Base-by-base conservation (phyloP, 805 yeast genomes). In the Candida yuanshanica region DNA sequence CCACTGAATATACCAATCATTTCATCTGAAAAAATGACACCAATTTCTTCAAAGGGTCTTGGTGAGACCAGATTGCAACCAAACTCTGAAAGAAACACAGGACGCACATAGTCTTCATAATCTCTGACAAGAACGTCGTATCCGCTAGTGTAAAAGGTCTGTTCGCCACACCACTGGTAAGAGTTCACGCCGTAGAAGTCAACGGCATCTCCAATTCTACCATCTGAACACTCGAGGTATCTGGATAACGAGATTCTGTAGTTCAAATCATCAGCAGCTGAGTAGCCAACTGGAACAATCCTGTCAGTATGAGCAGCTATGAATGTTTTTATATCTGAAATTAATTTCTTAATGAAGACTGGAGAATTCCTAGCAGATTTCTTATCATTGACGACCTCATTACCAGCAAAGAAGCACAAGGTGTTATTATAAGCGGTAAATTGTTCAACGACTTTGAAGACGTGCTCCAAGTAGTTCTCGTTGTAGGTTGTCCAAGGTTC, bases 81-180 rank as follows among this genome's bases (percentile, higher is more conserved):
- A 64, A 79, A 88, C 66, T 91, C 98, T 1, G 96, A 87, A 39
- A 91, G 75, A 59, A 91, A 84, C 0, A 91, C 75, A 1, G 98
- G 98, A 42, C 79, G 75, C 2, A 83, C 60, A 57, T 74, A 87
- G 26, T 75, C 74, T 18, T 64, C 57, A 57, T 88, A 90, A 46
- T 86, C 95, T 24, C 70, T 69, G 8, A 85, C 84, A 24, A 91
- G 73, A n/a, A 65, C 54, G 46, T 74, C 70, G 52, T 81, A 83
- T 0, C 96, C 97, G 51, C 95, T 83, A 2, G 86, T 70, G 45
- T 77, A 66, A 58, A 88, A 80, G 0, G 93, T 83, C 60, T 88
- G 96, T 36, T 78, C 75, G 3, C 98, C 98, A 69, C 98, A 93
- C 98, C 98, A 91, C 48, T 89, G 86, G 63, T 93, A 93, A 37